Evolutionary conservation across 352 stramenopile genomes (phyloP).

Genomic region (Phytophthora idaei): DNA sequence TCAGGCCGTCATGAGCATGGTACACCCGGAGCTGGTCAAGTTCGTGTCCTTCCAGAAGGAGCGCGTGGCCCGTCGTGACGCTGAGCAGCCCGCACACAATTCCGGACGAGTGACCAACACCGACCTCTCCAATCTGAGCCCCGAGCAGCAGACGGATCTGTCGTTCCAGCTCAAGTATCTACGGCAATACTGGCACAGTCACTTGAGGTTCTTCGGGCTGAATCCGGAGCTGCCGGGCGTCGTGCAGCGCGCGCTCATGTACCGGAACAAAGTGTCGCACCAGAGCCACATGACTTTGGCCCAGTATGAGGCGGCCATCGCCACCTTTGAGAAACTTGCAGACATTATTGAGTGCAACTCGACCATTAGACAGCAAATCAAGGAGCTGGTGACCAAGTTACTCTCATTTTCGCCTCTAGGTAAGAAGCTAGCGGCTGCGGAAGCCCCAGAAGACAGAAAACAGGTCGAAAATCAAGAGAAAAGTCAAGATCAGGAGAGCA

Average conservation of each 20-base stretch:
- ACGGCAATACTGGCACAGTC: slow-evolving; percentile 44
- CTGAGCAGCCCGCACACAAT: not conserved
- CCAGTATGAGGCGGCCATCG: slow-evolving; percentile 39
- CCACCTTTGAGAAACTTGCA: slow-evolving; percentile 41
- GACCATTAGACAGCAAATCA: slow-evolving; percentile 37
- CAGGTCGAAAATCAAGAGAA: slow-evolving; percentile 1
- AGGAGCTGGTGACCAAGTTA: slow-evolving; percentile 34
- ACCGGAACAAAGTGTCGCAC: slow-evolving; percentile 46
- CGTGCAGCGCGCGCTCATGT: slow-evolving; percentile 38
- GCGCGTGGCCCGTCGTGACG: slow-evolving; percentile 35
- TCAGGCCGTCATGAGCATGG: slow-evolving; percentile 51
- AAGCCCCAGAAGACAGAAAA: not conserved
- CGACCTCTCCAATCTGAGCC: slow-evolving; percentile 8
- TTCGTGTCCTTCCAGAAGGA: slow-evolving; percentile 43
- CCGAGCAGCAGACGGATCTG: slow-evolving; percentile 34
- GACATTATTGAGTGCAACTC: slow-evolving; percentile 43
- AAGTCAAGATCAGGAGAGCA: not conserved
- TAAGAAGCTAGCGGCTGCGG: slow-evolving; percentile 1
- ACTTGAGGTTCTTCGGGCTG: slow-evolving; percentile 35
- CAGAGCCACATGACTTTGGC: slow-evolving; percentile 37
- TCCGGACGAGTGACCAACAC: not conserved
- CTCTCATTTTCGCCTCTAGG: slow-evolving; percentile 26
- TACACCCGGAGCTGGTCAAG: slow-evolving; percentile 41
- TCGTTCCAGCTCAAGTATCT: slow-evolving; percentile 48
- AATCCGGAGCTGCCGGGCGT: slow-evolving; percentile 34